phyloP scores from a whole-genome alignment of 2,329 filamentous ascomycete genomes.

The Sclerotinia borealis region DNA sequence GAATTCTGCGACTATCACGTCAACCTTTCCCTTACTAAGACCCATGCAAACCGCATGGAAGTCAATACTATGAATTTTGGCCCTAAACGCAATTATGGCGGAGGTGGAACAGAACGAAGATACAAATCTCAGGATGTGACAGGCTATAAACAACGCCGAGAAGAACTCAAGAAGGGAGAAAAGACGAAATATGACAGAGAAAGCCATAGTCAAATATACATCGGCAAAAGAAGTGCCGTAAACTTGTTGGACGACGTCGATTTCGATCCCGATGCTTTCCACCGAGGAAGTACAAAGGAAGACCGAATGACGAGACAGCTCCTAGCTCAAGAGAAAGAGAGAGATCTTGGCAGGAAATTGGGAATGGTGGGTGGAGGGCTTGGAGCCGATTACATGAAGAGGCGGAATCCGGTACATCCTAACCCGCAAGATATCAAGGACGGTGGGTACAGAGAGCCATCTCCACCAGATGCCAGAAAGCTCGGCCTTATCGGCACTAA shows the following conservation, averaged over 20 bases:
- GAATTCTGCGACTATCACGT: conserved; percentile 92
- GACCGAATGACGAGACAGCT: conserved; percentile 61
- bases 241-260: conserved; percentile 62
- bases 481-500: conserved; percentile 40
- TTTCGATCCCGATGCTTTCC: conserved; percentile 46
- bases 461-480: conserved; percentile 39
- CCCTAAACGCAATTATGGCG: conserved; percentile 23
- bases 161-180: conserved; percentile 28
- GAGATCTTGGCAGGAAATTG: conserved; percentile 64
- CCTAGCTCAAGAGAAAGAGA: conserved; percentile 63
- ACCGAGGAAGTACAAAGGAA: conserved; percentile 51
- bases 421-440: conserved; percentile 10
- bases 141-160: conserved; percentile 22
- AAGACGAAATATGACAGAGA: conserved; percentile 49
- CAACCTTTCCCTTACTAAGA: conserved; percentile 70
- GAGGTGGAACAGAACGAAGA: conserved; percentile 31
- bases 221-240: conserved; percentile 47
- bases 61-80: conserved; percentile 63
- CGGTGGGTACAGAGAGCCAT: conserved; percentile 15
- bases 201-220: conserved; percentile 52
- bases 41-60: conserved; percentile 63
- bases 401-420: conserved; percentile 16
- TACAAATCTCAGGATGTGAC: conserved; percentile 23
- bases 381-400: conserved; percentile 64
- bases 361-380: conserved; percentile 58